Conservation (phyloP, 352 stramenopile genomes). For the Peronospora farinosa region DNA sequence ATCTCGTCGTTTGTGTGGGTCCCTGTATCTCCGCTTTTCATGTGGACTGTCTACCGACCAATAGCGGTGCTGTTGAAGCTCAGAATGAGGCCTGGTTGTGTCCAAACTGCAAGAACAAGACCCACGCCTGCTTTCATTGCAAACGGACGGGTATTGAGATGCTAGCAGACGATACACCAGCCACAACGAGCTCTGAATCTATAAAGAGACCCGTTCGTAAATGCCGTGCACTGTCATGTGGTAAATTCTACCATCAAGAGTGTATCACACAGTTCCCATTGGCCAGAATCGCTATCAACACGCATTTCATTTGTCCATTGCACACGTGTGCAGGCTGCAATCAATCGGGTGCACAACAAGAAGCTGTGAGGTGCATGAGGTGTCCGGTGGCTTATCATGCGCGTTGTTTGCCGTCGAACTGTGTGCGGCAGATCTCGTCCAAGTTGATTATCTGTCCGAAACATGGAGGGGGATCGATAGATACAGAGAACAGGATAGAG, state of each 20-base stretch:
- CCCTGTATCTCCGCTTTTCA: slow-evolving; percentile 77
- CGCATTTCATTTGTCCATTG: slow-evolving; percentile 80
- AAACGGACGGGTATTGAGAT: slow-evolving; percentile 41
- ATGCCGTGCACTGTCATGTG: slow-evolving; percentile 74
- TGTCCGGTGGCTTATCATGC: slow-evolving; percentile 79
- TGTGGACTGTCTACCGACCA: slow-evolving; percentile 31
- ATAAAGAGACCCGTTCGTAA: slow-evolving; percentile 44
- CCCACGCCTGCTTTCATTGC: slow-evolving; percentile 80
- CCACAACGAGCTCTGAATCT: slow-evolving; percentile 1
- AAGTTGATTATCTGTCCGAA: slow-evolving; percentile 77
- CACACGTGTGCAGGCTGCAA: slow-evolving; percentile 76
- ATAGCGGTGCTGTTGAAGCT: background rate
- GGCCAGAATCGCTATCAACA: slow-evolving; percentile 63
- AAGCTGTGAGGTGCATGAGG: slow-evolving; percentile 71
- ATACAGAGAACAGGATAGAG: background rate
- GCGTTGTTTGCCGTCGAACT: slow-evolving; percentile 58
- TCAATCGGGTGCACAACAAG: slow-evolving; percentile 70
- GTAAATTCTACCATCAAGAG: slow-evolving; percentile 80
- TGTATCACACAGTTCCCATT: slow-evolving; percentile 78
- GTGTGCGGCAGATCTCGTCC: slow-evolving; percentile 46
- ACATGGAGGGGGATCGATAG: slow-evolving; percentile 16
- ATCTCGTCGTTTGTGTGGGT: slow-evolving; percentile 47
- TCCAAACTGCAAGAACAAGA: slow-evolving; percentile 42
- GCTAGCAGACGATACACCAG: slow-evolving; percentile 12
- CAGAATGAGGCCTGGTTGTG: slow-evolving; percentile 49